Evolutionary conservation across 306 rosid species (phyloP), one percentile per base, ranked within the genome.

Genomic region (apple (Malus domestica)): DNA sequence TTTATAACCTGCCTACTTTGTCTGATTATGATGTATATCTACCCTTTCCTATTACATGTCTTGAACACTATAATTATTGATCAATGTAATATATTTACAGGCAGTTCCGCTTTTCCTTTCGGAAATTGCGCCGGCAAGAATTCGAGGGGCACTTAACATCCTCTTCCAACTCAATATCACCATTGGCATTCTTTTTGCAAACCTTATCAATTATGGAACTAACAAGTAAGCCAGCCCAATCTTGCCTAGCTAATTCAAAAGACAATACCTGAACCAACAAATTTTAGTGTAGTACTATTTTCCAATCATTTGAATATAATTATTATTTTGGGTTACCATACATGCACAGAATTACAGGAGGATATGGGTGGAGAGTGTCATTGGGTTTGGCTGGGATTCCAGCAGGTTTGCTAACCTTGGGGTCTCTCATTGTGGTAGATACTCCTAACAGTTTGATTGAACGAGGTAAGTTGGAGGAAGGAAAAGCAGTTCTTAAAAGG

Each of bases 141-240:
- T 87, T 49, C 91, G 96, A 19, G 40, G 96, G 18, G 96, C 93
- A 14, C 86, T 90, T 1, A 88, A 88, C 83, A 87, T 88, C 46
- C 42, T 90, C 33, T 90, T 90, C 82, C 96, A 90, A 67, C 75
- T 90, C 12, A 75, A 87, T 62, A 67, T 82, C 72, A 88, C 93
- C 44, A 79, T 90, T 25, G 91, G 93, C 75, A 88, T 90, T 74
- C 86, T 90, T 11, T 68, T 83, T 8, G 96, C 93, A 15, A 87
- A 82, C 71, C 65, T 85, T 58, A 72, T 90, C 60, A 88, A 88
- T 61, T 90, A 72, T 65, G 80, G 67, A 66, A 85, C 89, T 35
- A 71, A 88, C 32, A 72, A 86, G 92, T 87, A 80, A 79, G 74
- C 67, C 29, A 22, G 52, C 19, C 51, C 7, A 46, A 46, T 14